These are phyloP conservation scores for Lumnitzera racemosa DNA, from an alignment of 345 rosid species.

Conservation along the genomic window DNA sequence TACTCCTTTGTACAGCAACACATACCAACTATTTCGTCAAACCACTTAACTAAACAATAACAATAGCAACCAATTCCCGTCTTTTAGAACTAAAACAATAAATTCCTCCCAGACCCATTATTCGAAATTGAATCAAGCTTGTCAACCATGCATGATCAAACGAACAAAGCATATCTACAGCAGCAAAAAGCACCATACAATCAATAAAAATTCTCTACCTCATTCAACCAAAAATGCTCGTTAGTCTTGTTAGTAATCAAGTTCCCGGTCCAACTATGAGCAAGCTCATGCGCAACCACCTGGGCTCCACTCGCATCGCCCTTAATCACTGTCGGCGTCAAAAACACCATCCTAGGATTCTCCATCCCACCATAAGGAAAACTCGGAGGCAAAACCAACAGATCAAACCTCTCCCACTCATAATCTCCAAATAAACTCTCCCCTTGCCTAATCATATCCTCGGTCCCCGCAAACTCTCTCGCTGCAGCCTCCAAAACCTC, in stretches of 20 bases:
- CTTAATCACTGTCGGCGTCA: slow-evolving; percentile 87
- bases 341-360: slow-evolving; percentile 82
- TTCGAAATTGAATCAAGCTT: too few species aligned
- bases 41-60: not conserved
- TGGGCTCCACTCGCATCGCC: slow-evolving; percentile 88
- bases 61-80: too few species aligned
- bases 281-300: slow-evolving; percentile 87
- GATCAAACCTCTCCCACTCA: slow-evolving; percentile 88
- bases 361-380: slow-evolving; percentile 96
- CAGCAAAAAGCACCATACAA: not conserved
- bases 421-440: slow-evolving; percentile 72
- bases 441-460: slow-evolving; percentile 83
- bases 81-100: too few species aligned
- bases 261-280: slow-evolving; percentile 95
- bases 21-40: not conserved
- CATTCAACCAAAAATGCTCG: slow-evolving; percentile 95
- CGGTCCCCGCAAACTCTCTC: slow-evolving; percentile 76
- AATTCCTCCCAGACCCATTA: too few species aligned
- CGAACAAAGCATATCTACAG: not conserved
- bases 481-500: slow-evolving; percentile 70
- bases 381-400: slow-evolving; percentile 84
- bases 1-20: too few species aligned
- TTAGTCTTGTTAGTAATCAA: slow-evolving; percentile 80
- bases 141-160: not conserved
- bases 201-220: slow-evolving; percentile 31